Base-by-base conservation (phyloP, 208 protist genomes). In the Leishmania major region DNA sequence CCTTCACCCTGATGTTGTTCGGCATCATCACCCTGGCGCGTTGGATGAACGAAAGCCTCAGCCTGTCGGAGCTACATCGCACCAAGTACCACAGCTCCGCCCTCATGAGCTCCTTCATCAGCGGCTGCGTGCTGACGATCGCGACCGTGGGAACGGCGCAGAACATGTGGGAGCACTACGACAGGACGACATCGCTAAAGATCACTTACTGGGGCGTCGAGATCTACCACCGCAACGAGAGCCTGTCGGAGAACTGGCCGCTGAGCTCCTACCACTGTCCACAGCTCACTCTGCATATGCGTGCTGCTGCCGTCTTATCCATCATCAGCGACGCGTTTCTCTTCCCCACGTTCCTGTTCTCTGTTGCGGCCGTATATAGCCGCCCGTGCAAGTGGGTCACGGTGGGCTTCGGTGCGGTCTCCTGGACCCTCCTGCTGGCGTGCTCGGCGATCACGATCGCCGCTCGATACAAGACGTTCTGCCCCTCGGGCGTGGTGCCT, bases 191-290 rank as follows among this genome's bases (percentile, higher is more conserved):
- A 75, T 89, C 84, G 19, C 64, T 89, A 28, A 90, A 89, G 83
- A 69, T 93, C 31, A 82, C 79, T n/a, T 81, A 86, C 66, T 93
- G 89, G 89, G 81, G 90, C 82, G 47, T 89, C 49, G 84, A 91
- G 87, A 40, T 89, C 31, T 85, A 81, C 79, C 28, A 93, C 80
- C 78, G 75, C 55, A 69, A 45, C 7, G 67, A 60, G 55, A 49
- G 80, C 81, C 80, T 88, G 64, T 87, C 87, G 25, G 79, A 89
- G 83, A 83, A 79, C 81, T 89, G 74, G 78, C 19, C 74, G 78
- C 81, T 88, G 62, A 73, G 75, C 75, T 22, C 81, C 59, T 88
- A 90, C 85, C 71, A 85, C 73, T 93, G 89, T 82, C 47, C 72
- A 17, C 47, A 51, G 47, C 57, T 90, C 67, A 90, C 75, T 60